Conservation (phyloP, 2,329 filamentous ascomycete species). For the Xylariaceae sp. region DNA sequence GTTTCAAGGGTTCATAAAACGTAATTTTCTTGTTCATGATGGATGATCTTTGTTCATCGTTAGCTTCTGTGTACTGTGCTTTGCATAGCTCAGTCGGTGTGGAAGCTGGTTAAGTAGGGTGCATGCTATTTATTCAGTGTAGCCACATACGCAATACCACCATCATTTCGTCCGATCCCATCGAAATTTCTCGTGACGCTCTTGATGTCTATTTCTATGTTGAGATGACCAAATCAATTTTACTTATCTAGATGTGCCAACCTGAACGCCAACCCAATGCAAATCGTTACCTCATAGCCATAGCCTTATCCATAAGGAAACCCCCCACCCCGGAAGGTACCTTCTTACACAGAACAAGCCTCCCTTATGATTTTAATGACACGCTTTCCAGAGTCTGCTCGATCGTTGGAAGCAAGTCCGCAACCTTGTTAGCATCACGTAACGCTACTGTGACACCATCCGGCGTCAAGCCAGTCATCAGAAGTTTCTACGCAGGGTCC, state of each 20-base stretch:
- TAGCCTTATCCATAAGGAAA: neutral
- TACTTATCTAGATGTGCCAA: neutral
- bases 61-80: neutral
- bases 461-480: constrained; percentile 45
- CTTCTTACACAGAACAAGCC: neutral
- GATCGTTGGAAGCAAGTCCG: constrained; percentile 62
- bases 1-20: too few species aligned
- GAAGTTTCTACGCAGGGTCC: constrained; percentile 38
- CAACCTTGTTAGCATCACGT: constrained; percentile 70
- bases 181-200: neutral
- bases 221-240: neutral
- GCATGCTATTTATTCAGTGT: neutral
- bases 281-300: constrained; percentile 7
- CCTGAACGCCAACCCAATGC: constrained; percentile 22
- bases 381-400: constrained; percentile 59
- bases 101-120: neutral
- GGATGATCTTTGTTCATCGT: neutral
- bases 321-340: neutral
- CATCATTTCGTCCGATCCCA: neutral
- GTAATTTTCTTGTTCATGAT: neutral
- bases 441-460: constrained; percentile 71
- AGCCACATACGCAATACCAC: neutral
- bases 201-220: neutral
- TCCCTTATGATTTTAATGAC: constrained; percentile 23
- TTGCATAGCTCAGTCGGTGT: neutral